Evolutionary conservation across 2,329 filamentous ascomycete genomes (phyloP).

Genomic region (Bipolaris gigantea): DNA sequence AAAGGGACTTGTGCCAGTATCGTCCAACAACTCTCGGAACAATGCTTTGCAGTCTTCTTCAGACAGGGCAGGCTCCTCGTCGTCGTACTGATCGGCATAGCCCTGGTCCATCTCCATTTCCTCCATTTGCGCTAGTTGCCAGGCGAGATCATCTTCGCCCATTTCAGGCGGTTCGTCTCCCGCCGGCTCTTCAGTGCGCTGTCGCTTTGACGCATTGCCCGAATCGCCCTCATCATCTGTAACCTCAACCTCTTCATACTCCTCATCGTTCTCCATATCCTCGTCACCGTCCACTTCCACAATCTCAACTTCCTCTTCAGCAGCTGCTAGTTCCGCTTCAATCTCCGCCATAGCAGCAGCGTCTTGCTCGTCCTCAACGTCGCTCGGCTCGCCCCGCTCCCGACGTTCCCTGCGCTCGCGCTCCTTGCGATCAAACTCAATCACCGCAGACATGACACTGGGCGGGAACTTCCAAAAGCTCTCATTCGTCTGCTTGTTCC

Average conservation of each 20-base stretch:
- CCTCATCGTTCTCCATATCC: slow-evolving; percentile 62
- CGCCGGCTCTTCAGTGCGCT: slow-evolving; percentile 49
- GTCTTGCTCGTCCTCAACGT: slow-evolving; percentile 32
- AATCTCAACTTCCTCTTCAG: slow-evolving; percentile 37
- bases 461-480: slow-evolving; percentile 96
- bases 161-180: slow-evolving; percentile 69
- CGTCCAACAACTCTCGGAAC: slow-evolving; percentile 84
- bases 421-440: slow-evolving; percentile 71
- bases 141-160: slow-evolving; percentile 91
- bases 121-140: slow-evolving; percentile 87
- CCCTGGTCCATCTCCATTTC: slow-evolving; percentile 72
- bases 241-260: slow-evolving; percentile 78
- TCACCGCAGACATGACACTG: slow-evolving; percentile 74
- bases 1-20: slow-evolving; percentile 81
- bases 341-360: slow-evolving; percentile 42
- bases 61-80: slow-evolving; percentile 68
- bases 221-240: slow-evolving; percentile 57
- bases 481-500: slow-evolving; percentile 81
- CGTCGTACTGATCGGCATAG: slow-evolving; percentile 74
- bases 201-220: slow-evolving; percentile 53
- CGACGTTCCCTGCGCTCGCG: slow-evolving; percentile 63
- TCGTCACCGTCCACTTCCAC: slow-evolving; percentile 44
- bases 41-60: slow-evolving; percentile 75
- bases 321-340: slow-evolving; percentile 35
- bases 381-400: slow-evolving; percentile 50